phyloP scores from a whole-genome alignment of 2,329 filamentous ascomycete species.

The Fonsecaea nubica region DNA sequence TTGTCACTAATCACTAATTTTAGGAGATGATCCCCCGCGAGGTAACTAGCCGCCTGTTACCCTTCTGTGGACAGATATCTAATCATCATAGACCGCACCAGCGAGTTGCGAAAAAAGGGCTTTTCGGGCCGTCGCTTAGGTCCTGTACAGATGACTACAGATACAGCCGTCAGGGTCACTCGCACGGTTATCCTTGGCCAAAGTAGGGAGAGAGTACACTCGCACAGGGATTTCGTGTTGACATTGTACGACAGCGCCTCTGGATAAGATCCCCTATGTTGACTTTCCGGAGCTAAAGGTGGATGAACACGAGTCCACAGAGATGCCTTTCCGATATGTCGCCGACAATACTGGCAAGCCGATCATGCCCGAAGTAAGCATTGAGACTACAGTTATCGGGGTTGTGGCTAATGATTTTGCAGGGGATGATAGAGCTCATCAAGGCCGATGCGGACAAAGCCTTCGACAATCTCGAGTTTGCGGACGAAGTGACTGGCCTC shows the following conservation, averaged over 20 bases:
- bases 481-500: slow-evolving; percentile 49
- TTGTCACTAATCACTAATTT: slow-evolving; percentile 4
- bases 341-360: slow-evolving; percentile 74
- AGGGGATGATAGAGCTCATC: slow-evolving; percentile 96
- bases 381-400: slow-evolving; percentile 33
- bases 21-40: slow-evolving; percentile 91
- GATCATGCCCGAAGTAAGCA: slow-evolving; percentile 82
- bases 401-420: slow-evolving; percentile 5
- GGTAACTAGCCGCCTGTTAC: slow-evolving; percentile 16
- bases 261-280: slow-evolving; percentile 80
- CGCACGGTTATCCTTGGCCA: slow-evolving; percentile 85
- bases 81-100: slow-evolving; percentile 65
- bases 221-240: not conserved
- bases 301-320: slow-evolving; percentile 87
- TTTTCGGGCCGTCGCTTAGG: slow-evolving; percentile 87
- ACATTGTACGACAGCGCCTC: slow-evolving; percentile 62
- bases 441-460: slow-evolving; percentile 92
- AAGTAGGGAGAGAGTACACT: slow-evolving; percentile 59
- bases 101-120: slow-evolving; percentile 92
- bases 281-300: slow-evolving; percentile 90
- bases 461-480: slow-evolving; percentile 76
- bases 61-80: slow-evolving; percentile 1
- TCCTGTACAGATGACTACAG: slow-evolving; percentile 96
- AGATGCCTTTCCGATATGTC: slow-evolving; percentile 99
- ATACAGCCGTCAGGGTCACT: slow-evolving; percentile 93